Percentiles rank a stretch among this genome's conserved stretches.
Evolutionary conservation across 1,284 basidiomycete species (phyloP).

Genomic region (Veloboletus limbatus): DNA sequence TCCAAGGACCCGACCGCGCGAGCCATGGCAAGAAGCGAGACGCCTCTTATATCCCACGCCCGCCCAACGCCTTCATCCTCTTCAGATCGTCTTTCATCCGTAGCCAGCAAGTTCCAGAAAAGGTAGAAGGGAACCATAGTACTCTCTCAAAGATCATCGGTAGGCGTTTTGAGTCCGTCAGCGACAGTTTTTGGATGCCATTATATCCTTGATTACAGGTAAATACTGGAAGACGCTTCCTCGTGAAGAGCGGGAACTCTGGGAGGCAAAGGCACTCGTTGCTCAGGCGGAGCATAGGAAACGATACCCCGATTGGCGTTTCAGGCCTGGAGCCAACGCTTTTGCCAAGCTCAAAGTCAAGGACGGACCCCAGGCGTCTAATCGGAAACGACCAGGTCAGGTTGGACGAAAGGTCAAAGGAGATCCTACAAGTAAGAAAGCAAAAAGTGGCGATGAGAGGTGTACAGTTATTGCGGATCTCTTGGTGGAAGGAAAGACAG

Average conservation of each 20-base stretch:
- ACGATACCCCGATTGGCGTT: constrained; percentile 76
- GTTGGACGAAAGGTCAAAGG: constrained; percentile 39
- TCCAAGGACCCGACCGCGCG: constrained; percentile 28
- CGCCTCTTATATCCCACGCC: constrained; percentile 78
- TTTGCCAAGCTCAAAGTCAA: constrained; percentile 49
- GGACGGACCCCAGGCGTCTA: constrained; percentile 27
- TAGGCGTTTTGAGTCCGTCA: constrained; percentile 23
- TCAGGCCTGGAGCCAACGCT: constrained; percentile 59
- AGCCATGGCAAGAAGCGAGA: constrained; percentile 48
- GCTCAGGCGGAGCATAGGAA: constrained; percentile 77
- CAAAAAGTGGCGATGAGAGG: constrained; percentile 32
- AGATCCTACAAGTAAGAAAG: constrained; percentile 24
- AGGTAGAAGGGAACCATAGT: constrained; percentile 77
- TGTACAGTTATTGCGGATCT: constrained; percentile 51
- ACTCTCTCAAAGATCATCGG: constrained; percentile 64
- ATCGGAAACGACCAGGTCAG: constrained; percentile 40
- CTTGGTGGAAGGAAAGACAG: constrained; percentile 49
- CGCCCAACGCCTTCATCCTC: constrained; percentile 93
- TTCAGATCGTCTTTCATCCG: constrained; percentile 88
- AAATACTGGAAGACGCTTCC: constrained; percentile 62
- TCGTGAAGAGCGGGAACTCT: constrained; percentile 60
- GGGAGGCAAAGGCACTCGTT: constrained; percentile 71
- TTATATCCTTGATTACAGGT: constrained; percentile 38
- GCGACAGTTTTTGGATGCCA: not conserved
- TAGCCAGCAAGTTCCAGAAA: constrained; percentile 70